Evolutionary conservation across 139 green algal genomes (phyloP).

Genomic region (Coelastrella sp.): DNA sequence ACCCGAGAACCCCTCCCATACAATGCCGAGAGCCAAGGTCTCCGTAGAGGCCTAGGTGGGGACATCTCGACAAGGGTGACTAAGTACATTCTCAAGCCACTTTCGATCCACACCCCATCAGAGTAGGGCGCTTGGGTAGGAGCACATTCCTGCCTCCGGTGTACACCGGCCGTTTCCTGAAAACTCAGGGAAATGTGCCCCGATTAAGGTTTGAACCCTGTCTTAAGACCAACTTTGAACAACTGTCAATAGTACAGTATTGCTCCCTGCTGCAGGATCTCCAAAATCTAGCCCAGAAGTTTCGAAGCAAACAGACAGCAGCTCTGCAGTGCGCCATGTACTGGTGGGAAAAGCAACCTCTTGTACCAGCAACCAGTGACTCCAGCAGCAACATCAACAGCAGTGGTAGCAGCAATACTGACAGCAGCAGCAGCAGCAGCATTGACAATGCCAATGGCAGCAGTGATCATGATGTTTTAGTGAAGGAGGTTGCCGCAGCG

Average conservation of each 20-base stretch:
- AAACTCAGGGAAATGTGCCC: too few species aligned
- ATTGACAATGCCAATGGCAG: not conserved
- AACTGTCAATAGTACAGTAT: not conserved
- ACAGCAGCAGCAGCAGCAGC: constrained; percentile 5
- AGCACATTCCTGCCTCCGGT: too few species aligned
- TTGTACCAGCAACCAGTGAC: not conserved
- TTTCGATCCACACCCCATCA: too few species aligned
- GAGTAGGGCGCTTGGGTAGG: too few species aligned
- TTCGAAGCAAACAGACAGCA: constrained; percentile 58
- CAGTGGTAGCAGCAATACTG: not conserved
- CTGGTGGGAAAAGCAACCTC: constrained; percentile 35
- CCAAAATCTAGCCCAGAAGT: constrained; percentile 61
- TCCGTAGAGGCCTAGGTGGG: too few species aligned
- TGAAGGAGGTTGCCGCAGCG: constrained; percentile 8
- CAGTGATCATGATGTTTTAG: not conserved
- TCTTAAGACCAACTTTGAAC: too few species aligned
- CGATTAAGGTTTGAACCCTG: too few species aligned
- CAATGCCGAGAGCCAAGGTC: too few species aligned
- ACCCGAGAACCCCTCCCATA: too few species aligned
- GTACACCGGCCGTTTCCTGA: too few species aligned
- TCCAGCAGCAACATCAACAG: constrained; percentile 28
- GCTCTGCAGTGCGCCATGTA: constrained; percentile 61
- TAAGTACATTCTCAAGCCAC: too few species aligned
- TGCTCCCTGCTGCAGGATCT: constrained; percentile 46
- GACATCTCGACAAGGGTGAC: too few species aligned